A percentile compares a stretch with the other conserved stretches of the same genome.
Conservation (phyloP, 2,329 filamentous ascomycete species). For the Helotiales sp. region DNA sequence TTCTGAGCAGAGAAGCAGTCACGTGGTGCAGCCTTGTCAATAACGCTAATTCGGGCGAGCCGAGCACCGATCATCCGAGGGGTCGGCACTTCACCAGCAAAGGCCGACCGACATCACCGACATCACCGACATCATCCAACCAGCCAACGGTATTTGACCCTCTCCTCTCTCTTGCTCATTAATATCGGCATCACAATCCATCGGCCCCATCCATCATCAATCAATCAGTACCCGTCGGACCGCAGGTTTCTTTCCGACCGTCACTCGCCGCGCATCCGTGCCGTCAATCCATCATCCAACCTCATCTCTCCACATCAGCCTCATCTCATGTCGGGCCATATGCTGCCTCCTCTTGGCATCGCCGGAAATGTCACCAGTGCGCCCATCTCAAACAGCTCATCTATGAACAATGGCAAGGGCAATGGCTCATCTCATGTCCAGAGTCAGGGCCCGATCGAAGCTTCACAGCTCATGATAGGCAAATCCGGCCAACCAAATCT, state of each 20-base stretch:
- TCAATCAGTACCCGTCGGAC: neutral
- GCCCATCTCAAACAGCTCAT: neutral
- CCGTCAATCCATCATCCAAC: neutral
- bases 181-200: neutral
- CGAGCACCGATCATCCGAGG: too few relatives aligned
- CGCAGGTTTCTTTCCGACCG: too few relatives aligned
- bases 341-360: conserved; percentile 6
- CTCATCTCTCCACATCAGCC: neutral
- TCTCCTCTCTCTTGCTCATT: neutral
- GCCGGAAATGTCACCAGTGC: neutral
- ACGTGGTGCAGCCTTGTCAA: too few relatives aligned
- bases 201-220: neutral
- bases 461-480: neutral
- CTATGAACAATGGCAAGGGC: neutral
- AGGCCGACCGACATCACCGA: too few relatives aligned
- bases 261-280: conserved; percentile 5
- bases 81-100: too few relatives aligned
- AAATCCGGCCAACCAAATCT: neutral
- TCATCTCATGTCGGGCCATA: neutral
- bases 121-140: too few relatives aligned
- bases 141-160: too few relatives aligned
- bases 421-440: neutral
- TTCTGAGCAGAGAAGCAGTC: too few relatives aligned
- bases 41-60: too few relatives aligned
- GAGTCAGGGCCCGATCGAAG: neutral